Evolutionary conservation across 257 asterid species (phyloP).

Genomic region (Henckelia pumila): DNA sequence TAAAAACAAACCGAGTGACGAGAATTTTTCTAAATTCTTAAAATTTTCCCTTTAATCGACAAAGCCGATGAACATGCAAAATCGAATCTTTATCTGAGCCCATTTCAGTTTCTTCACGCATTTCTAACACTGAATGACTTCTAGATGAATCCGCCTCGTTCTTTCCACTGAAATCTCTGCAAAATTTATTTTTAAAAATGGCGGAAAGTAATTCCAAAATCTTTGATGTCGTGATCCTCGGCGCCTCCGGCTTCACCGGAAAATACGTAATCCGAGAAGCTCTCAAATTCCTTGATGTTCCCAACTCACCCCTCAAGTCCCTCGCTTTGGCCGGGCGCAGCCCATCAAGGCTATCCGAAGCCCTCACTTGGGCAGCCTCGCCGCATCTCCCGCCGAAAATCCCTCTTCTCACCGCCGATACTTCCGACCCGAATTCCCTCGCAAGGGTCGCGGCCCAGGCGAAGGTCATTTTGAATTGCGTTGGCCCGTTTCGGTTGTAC

Average conservation of each 20-base stretch:
- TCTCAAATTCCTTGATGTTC: conserved; percentile 65
- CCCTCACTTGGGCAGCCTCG: conserved; percentile 73
- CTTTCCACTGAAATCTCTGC: not conserved
- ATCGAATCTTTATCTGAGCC: not conserved
- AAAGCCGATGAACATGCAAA: not conserved
- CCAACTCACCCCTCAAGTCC: conserved; percentile 62
- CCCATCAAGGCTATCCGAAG: conserved; percentile 50
- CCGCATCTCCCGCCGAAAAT: conserved; percentile 50
- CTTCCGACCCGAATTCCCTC: conserved; percentile 59
- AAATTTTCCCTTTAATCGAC: no score
- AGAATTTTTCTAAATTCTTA: no score
- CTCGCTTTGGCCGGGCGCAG: conserved; percentile 84
- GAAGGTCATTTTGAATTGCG: conserved; percentile 63
- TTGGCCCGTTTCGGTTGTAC: conserved; percentile 79
- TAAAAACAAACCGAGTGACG: no score
- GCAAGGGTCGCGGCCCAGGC: conserved; percentile 56
- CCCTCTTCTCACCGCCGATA: conserved; percentile 73
- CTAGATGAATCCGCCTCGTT: no score
- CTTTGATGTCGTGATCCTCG: conserved; percentile 66
- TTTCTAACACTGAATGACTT: no score
- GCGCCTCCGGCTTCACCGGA: conserved; percentile 95
- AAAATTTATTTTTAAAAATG: conserved; percentile 20
- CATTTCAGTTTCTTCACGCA: no score
- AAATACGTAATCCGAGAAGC: conserved; percentile 82
- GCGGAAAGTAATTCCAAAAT: conserved; percentile 26